Conservation (phyloP, 169 alveolate genomes). For the Eimeria tenella region DNA sequence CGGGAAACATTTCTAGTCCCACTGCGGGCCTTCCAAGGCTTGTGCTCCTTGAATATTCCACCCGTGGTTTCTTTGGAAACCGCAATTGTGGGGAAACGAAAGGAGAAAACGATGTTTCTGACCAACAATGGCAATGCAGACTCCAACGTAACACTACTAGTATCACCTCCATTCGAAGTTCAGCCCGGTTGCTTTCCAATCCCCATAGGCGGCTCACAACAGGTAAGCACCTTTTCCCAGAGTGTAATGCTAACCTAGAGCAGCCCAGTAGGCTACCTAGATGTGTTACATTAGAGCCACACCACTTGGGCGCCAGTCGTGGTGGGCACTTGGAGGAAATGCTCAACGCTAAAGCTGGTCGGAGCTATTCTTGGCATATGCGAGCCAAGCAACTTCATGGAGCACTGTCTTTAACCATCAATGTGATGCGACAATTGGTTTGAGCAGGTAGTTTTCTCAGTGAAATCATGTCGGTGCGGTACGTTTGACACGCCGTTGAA, state of each 20-base stretch:
- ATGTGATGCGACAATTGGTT: conserved; percentile 1
- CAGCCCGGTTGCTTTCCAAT: conserved; percentile 31
- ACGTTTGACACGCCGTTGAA: conserved; percentile 33
- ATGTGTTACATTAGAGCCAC: neutral
- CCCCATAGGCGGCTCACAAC: conserved; percentile 47
- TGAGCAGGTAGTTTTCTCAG: conserved; percentile 45
- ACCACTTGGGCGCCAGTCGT: neutral
- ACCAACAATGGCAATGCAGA: conserved; percentile 64
- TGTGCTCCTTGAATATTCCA: conserved; percentile 63
- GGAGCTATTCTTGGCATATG: neutral
- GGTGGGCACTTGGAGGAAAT: too few relatives aligned
- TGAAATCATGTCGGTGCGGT: conserved; percentile 58
- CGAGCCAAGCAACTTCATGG: neutral
- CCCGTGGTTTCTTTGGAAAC: conserved; percentile 41
- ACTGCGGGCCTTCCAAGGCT: conserved; percentile 76
- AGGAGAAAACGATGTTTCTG: conserved; percentile 59
- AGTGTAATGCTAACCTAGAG: neutral
- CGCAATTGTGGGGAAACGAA: conserved; percentile 60
- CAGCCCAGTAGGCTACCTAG: neutral
- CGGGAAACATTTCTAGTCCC: conserved; percentile 78
- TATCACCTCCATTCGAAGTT: conserved; percentile 49
- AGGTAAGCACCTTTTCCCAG: neutral
- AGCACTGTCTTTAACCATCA: neutral
- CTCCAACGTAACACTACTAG: conserved; percentile 31
- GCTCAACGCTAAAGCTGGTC: too few relatives aligned